Evolutionary conservation across 192 early-diverging fungal genomes (phyloP).

Genomic region (Podila epigama): DNA sequence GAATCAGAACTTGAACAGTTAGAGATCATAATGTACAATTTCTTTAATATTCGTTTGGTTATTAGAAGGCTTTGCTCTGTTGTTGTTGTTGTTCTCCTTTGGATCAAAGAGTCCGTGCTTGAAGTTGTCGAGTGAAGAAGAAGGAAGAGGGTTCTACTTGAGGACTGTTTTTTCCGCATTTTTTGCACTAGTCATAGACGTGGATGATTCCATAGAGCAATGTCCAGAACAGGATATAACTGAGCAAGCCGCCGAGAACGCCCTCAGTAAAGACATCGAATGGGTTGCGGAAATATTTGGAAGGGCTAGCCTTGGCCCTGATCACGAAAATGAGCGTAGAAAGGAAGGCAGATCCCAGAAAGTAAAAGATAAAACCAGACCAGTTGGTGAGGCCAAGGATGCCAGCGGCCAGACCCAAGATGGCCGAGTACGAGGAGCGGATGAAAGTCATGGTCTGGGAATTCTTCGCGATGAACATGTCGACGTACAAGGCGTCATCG

Average conservation of each 20-base stretch:
- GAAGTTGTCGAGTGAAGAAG: too few species aligned
- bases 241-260: constrained; percentile 62
- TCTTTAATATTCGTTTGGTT: too few species aligned
- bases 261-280: constrained; percentile 67
- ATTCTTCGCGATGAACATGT: constrained; percentile 66
- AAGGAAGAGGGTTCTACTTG: too few species aligned
- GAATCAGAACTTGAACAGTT: constrained; percentile 77
- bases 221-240: constrained; percentile 81
- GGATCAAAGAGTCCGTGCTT: too few species aligned
- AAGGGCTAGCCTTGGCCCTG: constrained; percentile 65
- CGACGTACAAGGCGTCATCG: constrained; percentile 55
- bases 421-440: constrained; percentile 72
- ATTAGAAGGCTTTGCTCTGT: too few species aligned
- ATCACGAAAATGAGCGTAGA: constrained; percentile 64
- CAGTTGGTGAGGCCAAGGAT: constrained; percentile 87
- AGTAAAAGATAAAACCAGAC: constrained; percentile 87
- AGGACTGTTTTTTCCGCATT: too few species aligned
- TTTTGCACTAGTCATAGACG: constrained; percentile 68
- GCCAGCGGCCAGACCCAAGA: constrained; percentile 86
- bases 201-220: constrained; percentile 81
- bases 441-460: constrained; percentile 66
- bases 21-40: constrained; percentile 5
- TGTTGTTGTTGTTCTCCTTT: constrained; percentile 43
- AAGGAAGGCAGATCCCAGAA: constrained; percentile 68
- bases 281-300: constrained; percentile 62